phyloP scores from a whole-genome alignment of 768 basidiomycete genomes.

The Daedaleopsis nitida region DNA sequence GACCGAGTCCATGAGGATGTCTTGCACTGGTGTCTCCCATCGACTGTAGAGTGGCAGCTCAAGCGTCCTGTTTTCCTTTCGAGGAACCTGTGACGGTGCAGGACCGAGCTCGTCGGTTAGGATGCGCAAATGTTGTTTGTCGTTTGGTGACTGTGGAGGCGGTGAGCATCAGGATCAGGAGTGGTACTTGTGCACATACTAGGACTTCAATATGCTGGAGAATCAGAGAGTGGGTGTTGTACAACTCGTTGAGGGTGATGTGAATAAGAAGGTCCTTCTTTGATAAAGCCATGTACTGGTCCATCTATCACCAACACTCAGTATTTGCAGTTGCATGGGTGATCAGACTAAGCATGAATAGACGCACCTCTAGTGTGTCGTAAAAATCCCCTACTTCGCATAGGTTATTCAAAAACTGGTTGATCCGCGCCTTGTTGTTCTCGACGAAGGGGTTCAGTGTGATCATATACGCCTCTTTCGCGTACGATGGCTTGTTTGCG shows the following conservation, averaged over 20 bases:
- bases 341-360: no score
- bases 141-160: slow-evolving; percentile 80
- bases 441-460: slow-evolving; percentile 98
- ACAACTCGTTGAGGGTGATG: slow-evolving; percentile 98
- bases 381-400: slow-evolving; percentile 99
- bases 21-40: slow-evolving; percentile 99
- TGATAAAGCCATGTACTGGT: slow-evolving; percentile 99
- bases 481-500: slow-evolving; percentile 97
- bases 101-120: slow-evolving; percentile 94
- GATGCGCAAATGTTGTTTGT: slow-evolving; percentile 96
- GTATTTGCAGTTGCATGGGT: neutral
- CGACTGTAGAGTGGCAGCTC: slow-evolving; percentile 93
- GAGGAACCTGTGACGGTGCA: slow-evolving; percentile 92
- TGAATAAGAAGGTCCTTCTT: slow-evolving; percentile 99
- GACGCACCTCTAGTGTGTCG: slow-evolving; percentile 89
- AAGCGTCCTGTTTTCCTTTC: slow-evolving; percentile 95
- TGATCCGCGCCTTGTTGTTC: slow-evolving; percentile 97
- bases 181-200: slow-evolving; percentile 48
- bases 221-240: slow-evolving; percentile 96
- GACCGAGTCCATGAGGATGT: slow-evolving; percentile 95
- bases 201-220: slow-evolving; percentile 93
- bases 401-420: slow-evolving; percentile 92
- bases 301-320: slow-evolving; percentile 67
- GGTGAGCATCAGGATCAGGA: neutral
- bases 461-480: slow-evolving; percentile 99